Evolutionary conservation across 2,329 filamentous ascomycete genomes (phyloP).

Genomic region (Cadophora gregata): DNA sequence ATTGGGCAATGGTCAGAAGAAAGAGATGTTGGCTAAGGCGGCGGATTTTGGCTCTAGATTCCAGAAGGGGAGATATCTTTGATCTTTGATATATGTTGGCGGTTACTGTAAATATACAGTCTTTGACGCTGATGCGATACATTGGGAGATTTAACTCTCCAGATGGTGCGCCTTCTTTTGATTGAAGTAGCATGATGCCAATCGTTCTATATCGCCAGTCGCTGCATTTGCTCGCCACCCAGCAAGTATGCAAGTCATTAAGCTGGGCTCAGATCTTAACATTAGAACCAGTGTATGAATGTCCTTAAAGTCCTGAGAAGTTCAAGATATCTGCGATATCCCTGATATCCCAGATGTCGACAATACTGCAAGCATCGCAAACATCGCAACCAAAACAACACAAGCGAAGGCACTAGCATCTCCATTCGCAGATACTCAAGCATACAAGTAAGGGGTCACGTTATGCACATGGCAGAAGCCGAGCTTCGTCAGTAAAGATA

Average conservation of each 20-base stretch:
- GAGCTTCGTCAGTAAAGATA: not conserved
- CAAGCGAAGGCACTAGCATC: not conserved
- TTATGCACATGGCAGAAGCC: not conserved
- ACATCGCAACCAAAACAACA: not conserved
- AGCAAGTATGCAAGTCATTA: no score
- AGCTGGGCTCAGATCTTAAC: no score
- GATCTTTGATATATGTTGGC: slow-evolving; percentile 22
- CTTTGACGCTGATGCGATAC: no score
- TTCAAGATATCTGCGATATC: not conserved
- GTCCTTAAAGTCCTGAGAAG: not conserved
- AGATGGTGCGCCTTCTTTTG: no score
- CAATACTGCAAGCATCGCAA: not conserved
- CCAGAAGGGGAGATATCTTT: slow-evolving; percentile 58
- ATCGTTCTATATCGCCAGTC: no score
- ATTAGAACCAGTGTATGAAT: not conserved
- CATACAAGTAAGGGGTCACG: no score
- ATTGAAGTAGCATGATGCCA: no score
- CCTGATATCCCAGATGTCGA: not conserved
- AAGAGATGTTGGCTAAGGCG: slow-evolving; percentile 79
- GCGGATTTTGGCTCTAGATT: slow-evolving; percentile 70
- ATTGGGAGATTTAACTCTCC: no score
- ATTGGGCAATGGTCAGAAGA: slow-evolving; percentile 74
- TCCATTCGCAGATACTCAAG: not conserved
- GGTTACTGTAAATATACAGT: no score
- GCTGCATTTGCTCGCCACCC: no score